Base-by-base conservation (phyloP, 129 eudicot genomes). In the Silybum marianum region DNA sequence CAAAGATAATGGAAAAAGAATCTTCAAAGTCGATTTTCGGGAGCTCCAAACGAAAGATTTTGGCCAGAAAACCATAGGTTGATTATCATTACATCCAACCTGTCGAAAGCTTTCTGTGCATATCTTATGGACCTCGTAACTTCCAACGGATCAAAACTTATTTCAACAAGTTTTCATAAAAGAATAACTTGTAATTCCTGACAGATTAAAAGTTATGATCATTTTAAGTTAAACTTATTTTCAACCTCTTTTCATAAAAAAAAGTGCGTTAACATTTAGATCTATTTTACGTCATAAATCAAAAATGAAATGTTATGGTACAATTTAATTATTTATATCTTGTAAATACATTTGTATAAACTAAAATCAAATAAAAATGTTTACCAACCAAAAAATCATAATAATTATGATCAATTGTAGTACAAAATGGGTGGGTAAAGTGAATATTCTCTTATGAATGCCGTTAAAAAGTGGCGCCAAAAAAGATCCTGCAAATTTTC, bases 391-490 rank as follows among this genome's bases (percentile, higher is more conserved):
- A 40, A 40, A 40, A 40, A 40, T 1, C 13, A 9, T 0, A 1
- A 40, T 8, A 40, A 40, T 9, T 38, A 38, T 39, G 11, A 39
- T 39, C 11, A 9, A 9, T 40, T 4, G 54, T n/a, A 14, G 38
- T 8, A 18, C 75, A 24, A 40, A 21, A 32, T 32, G 38, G 38
- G 6, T 32, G 38, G 38, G 11, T 8, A 8, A 16, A 72, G 14
- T 26, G 69, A 58, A 58, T 7, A 58, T 60, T n/a, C 28, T 9
- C 6, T 58, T 76, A 6, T 19, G 10, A 19, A 62, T 30, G 46
- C 40, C 16, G 71, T 62, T 76, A 18, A 54, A 5, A 36, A 36
- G 18, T 75, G 75, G 80, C 81, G 85, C 81, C 85, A 82, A 75
- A 75, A 81, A 8, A 5, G 4, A 12, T 67, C 7, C 19, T 42